These are phyloP conservation scores for Xylariomycetidae sp. DNA, from an alignment of 2,329 filamentous ascomycete species.

Conservation along the genomic window DNA sequence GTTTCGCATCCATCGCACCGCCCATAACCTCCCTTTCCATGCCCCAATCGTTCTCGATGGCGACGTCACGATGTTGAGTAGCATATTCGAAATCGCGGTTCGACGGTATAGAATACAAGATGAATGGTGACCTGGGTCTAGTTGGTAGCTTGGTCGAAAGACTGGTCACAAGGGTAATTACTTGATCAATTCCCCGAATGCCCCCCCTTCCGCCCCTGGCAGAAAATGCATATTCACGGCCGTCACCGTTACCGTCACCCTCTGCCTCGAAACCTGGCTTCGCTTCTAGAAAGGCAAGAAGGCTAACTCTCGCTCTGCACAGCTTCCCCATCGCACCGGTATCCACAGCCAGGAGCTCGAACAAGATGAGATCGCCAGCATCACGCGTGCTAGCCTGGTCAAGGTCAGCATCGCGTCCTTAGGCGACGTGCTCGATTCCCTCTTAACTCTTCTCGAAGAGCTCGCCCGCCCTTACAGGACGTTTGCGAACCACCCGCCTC, in stretches of 20 bases:
- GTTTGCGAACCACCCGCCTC: constrained; percentile 47
- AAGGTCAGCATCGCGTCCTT: constrained; percentile 52
- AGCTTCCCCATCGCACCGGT: constrained; percentile 59
- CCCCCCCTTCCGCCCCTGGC: too few relatives aligned
- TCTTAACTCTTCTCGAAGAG: constrained; percentile 53
- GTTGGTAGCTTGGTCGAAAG: constrained; percentile 58
- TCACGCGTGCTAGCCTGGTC: constrained; percentile 56
- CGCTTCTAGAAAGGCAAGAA: background rate
- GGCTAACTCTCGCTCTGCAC: constrained; percentile 13
- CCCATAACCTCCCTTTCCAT: constrained; percentile 1
- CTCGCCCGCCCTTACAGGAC: constrained; percentile 48
- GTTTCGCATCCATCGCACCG: constrained; percentile 10
- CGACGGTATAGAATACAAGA: constrained; percentile 32
- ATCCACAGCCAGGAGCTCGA: constrained; percentile 49
- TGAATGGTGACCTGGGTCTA: constrained; percentile 55
- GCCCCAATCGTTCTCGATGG: constrained; percentile 19
- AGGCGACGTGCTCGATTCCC: constrained; percentile 47
- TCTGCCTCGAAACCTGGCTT: constrained; percentile 7
- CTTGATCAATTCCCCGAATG: too few relatives aligned
- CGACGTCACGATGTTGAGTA: constrained; percentile 28
- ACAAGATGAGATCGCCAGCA: constrained; percentile 55
- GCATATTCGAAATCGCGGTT: constrained; percentile 21
- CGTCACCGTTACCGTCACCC: too few relatives aligned
- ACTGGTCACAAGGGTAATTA: constrained; percentile 55
- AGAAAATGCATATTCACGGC: too few relatives aligned